Conservation (phyloP, 2,329 filamentous ascomycete genomes). For the Chaetomiaceae sp. region DNA sequence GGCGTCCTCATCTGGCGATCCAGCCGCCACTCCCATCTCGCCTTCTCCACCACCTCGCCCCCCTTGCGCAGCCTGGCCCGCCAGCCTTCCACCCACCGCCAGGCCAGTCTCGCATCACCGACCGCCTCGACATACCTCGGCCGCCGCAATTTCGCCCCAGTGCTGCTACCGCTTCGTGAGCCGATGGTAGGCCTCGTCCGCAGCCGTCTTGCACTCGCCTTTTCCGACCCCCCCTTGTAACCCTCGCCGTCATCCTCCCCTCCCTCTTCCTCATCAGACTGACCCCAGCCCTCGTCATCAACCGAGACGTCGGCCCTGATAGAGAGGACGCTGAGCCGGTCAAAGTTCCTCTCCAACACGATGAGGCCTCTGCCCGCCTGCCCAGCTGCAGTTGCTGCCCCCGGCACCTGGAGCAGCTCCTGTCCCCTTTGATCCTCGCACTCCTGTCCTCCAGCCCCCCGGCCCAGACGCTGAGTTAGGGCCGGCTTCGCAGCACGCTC, state of each 20-base stretch:
- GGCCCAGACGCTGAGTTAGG: neutral
- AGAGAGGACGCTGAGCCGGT: constrained; percentile 13
- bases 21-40: constrained; percentile 29
- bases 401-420: constrained; percentile 4
- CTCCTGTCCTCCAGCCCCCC: neutral
- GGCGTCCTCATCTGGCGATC: constrained; percentile 7
- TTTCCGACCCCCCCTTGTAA: neutral
- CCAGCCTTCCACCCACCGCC: constrained; percentile 36
- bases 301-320: constrained; percentile 11
- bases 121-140: constrained; percentile 14
- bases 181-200: neutral
- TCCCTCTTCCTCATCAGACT: neutral
- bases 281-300: constrained; percentile 10
- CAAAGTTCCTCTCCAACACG: constrained; percentile 15
- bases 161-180: neutral
- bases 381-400: neutral
- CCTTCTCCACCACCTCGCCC: constrained; percentile 30
- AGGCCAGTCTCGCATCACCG: constrained; percentile 31
- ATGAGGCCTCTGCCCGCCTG: neutral
- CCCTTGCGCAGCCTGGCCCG: constrained; percentile 28
- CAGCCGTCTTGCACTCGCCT: neutral
- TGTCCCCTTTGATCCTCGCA: neutral
- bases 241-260: neutral
- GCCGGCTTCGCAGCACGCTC: neutral
- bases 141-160: neutral